Evolutionary conservation across 139 green algal genomes (phyloP), one percentile per base, ranked within the genome.

Genomic region (Monoraphidium neglectum): DNA sequence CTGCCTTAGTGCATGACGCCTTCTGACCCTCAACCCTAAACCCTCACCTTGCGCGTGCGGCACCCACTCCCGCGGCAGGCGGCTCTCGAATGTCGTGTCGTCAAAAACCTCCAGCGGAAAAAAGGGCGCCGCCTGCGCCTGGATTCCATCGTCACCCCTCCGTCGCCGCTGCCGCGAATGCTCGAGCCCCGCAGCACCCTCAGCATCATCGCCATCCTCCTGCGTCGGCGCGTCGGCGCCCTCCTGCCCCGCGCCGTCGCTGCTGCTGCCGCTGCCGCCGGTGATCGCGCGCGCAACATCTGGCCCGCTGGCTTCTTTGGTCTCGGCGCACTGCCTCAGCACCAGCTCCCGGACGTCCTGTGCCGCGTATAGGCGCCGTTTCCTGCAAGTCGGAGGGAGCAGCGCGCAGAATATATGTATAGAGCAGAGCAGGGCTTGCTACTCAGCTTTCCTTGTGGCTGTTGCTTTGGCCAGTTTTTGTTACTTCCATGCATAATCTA

Each of bases 21-120:
- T 1, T 56, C 8, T 18, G 21, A 23, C 37, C 49, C 35, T 53
- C 4, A 18, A 13, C 30, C 66, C n/a, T 21, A 16, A 1, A 40
- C 32, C 13, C 71, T 36, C 40, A 88, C 86, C 86, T 65, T 78
- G 72, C n/a, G 71, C 68, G 1, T 56, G 68, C n/a, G 86, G 80
- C 43, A 91, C 83, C 91, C 91, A 95, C 53, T 92, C 79, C 54
- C 68, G 36, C 24, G 82, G 75, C 8, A 49, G 78, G 18, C 91
- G 78, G 61, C 53, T 86, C 70, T 95, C 91, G 70, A 82, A 92
- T 4, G 86, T 80, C 16, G 82, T 87, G 78, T 95, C 83, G 68
- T 95, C 91, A 85, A 95, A 94, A 32, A 87, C 36, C 36, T 90
- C 83, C 18, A 94, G 78, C 33, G 72, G 54, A 15, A 87, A 71